Conservation (phyloP, 306 rosid genomes). For the Quercus bicolor region DNA sequence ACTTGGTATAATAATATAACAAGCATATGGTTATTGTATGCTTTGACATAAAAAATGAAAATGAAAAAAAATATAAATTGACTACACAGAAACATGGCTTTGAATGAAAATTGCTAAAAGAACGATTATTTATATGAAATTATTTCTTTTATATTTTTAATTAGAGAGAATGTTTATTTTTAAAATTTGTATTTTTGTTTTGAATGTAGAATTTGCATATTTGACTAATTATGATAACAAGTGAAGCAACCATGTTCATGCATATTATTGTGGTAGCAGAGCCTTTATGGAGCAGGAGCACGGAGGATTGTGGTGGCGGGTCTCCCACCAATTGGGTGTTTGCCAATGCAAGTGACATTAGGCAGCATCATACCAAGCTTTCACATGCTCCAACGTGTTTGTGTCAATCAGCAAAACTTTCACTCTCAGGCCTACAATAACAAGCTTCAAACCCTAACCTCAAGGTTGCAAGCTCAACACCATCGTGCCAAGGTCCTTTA, state of each 20-base stretch:
- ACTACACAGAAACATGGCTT: too few relatives aligned
- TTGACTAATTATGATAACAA: neutral
- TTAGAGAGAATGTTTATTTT: too few relatives aligned
- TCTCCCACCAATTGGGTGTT: constrained; percentile 49
- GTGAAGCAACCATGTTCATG: too few relatives aligned
- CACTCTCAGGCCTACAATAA: constrained; percentile 34
- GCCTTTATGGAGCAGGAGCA: constrained; percentile 27
- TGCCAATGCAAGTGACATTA: constrained; percentile 27
- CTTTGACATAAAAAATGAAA: too few relatives aligned
- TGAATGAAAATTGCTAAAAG: too few relatives aligned
- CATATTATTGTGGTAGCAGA: constrained; percentile 21
- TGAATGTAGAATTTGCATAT: too few relatives aligned
- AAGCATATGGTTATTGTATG: too few relatives aligned
- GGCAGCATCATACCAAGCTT: constrained; percentile 4
- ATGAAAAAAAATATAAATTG: too few relatives aligned
- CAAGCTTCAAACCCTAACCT: constrained; percentile 32
- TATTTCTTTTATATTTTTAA: too few relatives aligned
- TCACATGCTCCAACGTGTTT: constrained; percentile 22
- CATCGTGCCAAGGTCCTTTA: constrained; percentile 26
- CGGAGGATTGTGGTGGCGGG: constrained; percentile 36
- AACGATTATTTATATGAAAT: too few relatives aligned
- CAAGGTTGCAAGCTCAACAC: constrained; percentile 21
- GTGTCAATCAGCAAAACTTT: constrained; percentile 22
- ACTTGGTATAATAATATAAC: too few relatives aligned
- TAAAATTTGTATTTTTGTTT: too few relatives aligned